A percentile compares a stretch with the other conserved stretches of the same genome.
Evolutionary conservation across 164 flowering plant genomes (phyloP).

Genomic region (Malania oleifera): DNA sequence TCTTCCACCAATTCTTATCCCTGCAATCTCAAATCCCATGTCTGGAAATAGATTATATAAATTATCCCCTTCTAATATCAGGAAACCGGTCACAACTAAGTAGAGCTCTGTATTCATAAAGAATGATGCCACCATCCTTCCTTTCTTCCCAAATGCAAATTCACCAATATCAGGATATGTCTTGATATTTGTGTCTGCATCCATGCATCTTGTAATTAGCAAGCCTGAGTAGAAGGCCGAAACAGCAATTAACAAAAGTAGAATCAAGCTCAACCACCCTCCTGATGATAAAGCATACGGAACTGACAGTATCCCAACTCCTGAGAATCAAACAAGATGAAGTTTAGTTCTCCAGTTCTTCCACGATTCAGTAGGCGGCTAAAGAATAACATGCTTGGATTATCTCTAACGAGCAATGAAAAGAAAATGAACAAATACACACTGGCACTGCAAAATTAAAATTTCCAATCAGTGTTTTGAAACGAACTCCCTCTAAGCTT

Average conservation of each 20-base stretch:
- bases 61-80: constrained; percentile 85
- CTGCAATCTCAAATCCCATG: constrained; percentile 20
- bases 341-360: background rate
- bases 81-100: constrained; percentile 56
- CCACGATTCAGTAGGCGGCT: too few species aligned
- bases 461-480: too few species aligned
- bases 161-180: constrained; percentile 68
- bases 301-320: constrained; percentile 60
- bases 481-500: too few species aligned
- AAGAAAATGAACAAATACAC: too few species aligned
- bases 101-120: constrained; percentile 60
- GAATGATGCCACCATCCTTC: constrained; percentile 41
- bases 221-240: constrained; percentile 46
- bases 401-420: too few species aligned
- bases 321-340: constrained; percentile 24
- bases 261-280: constrained; percentile 64
- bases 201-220: constrained; percentile 55
- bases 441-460: too few species aligned
- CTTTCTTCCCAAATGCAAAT: constrained; percentile 64
- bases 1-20: constrained; percentile 33
- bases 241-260: constrained; percentile 37
- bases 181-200: constrained; percentile 32
- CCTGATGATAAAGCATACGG: constrained; percentile 67
- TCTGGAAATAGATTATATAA: constrained; percentile 53
- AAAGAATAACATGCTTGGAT: too few species aligned